Evolutionary conservation across 768 basidiomycete species (phyloP).

Genomic region (Agaricus bisporus): DNA sequence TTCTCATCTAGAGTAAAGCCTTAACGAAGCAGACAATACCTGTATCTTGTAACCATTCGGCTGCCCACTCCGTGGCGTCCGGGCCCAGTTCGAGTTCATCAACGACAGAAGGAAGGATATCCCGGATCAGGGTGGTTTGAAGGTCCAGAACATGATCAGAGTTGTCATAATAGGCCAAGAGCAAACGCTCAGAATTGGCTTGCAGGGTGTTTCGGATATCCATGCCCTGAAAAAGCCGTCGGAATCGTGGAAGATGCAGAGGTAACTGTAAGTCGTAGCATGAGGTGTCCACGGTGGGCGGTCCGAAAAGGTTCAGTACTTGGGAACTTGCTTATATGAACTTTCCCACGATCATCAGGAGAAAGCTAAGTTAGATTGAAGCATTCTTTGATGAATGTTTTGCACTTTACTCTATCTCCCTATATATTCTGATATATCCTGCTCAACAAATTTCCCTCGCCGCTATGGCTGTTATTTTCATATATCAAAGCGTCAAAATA

Average conservation of each 20-base stretch:
- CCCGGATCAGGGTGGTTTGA: slow-evolving; percentile 44
- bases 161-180: slow-evolving; percentile 45
- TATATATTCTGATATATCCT: too few species aligned
- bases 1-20: neutral
- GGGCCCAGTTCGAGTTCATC: slow-evolving; percentile 51
- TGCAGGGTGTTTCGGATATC: slow-evolving; percentile 35
- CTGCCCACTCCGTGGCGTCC: slow-evolving; percentile 43
- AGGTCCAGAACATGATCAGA: slow-evolving; percentile 38
- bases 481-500: neutral
- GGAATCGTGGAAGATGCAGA: slow-evolving; percentile 1
- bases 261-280: slow-evolving; percentile 1
- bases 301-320: slow-evolving; percentile 5
- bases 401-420: neutral
- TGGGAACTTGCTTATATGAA: neutral
- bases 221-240: slow-evolving; percentile 16
- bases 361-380: neutral
- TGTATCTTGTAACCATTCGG: slow-evolving; percentile 60
- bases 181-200: slow-evolving; percentile 40
- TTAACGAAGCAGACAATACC: slow-evolving; percentile 35
- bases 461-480: neutral
- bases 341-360: slow-evolving; percentile 8
- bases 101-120: slow-evolving; percentile 53
- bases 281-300: slow-evolving; percentile 8
- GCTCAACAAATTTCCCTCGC: too few species aligned
- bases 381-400: neutral